Conservation (phyloP, 1,139 yeast species). For the Nakaseomyces delphensis region DNA sequence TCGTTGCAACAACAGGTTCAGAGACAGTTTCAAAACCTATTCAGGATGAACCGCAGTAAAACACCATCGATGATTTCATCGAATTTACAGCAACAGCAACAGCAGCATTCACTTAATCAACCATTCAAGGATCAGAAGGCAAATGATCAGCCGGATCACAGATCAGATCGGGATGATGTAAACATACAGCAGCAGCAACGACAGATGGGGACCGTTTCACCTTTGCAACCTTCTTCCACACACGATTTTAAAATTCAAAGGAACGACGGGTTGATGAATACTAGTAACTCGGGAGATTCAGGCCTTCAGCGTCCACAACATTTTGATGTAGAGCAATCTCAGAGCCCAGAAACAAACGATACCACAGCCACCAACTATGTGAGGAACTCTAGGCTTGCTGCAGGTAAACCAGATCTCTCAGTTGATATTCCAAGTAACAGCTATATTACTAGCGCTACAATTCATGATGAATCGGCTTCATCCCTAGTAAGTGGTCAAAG, state of each 20-base stretch:
- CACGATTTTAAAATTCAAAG: constrained; percentile 2
- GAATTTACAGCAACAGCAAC: constrained; percentile 1
- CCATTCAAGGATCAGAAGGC: neutral
- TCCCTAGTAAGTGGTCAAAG: constrained; percentile 10
- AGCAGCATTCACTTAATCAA: neutral
- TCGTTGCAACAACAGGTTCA: constrained; percentile 21
- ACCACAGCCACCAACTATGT: neutral
- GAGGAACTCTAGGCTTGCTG: neutral
- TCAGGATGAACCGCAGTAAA: constrained; percentile 12
- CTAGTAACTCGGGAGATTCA: neutral
- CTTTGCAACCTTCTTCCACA: constrained; percentile 1
- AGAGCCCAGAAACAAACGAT: constrained; percentile 3
- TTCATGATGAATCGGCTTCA: constrained; percentile 12
- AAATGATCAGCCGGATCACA: neutral
- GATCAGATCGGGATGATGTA: neutral
- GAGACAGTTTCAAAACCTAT: constrained; percentile 20
- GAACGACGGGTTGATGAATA: neutral
- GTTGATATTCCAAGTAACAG: constrained; percentile 17
- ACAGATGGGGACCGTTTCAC: neutral
- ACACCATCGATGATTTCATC: neutral
- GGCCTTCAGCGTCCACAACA: neutral
- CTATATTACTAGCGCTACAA: constrained; percentile 8
- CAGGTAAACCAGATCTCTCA: constrained; percentile 12
- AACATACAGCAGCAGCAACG: neutral
- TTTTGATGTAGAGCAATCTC: neutral